Base-by-base conservation (phyloP, 305 asterid genomes). In the Fraxinus greggii region DNA sequence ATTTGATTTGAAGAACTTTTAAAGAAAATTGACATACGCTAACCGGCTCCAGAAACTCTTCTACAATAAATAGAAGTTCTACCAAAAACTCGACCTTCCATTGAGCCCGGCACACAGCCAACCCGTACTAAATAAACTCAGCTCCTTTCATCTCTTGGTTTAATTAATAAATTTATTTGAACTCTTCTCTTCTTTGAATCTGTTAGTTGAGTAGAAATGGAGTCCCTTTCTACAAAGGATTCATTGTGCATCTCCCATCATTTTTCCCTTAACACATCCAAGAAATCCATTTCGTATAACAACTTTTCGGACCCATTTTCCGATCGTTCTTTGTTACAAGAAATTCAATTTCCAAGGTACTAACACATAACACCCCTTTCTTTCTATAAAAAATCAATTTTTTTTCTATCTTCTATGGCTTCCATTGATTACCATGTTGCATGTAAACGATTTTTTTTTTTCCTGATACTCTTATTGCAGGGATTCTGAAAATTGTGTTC, bases 291-390 rank as follows among this genome's bases (percentile, higher is more conserved):
- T 74, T 79, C 86, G 56, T 33, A n/a, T 33, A 13, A 87, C 59
- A 76, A 42, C 33, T 38, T 4, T 72, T 29, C 59, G 79, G 45
- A 65, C 72, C 17, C 79, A 33, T 45, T 73, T 78, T 33, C 86
- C 84, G 9, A 63, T 85, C 10, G 48, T 79, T 42, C 80, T 87
- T 75, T 78, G 65, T 73, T 86, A 89, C 72, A 89, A 85, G 75
- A 89, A 81, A 84, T 89, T 90, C 72, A 88, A 80, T 61, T 88
- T 90, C 83, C 96, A 88, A 87, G 97, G 97, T 93, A 84, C 79
- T 73, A 6, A 72, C 6, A 13, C 80, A 13, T 6, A 13, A 48
- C 74, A 69, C 1, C 80, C 81, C 69, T 77, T n/a, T 63, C 75
- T 29, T 75, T 13, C 31, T 10, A 4, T 23, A 13, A 12, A 6